Percentiles rank a stretch among this genome's conserved stretches.
Evolutionary conservation across 768 basidiomycete genomes (phyloP).

Genomic region (Collybiopsis confluens): DNA sequence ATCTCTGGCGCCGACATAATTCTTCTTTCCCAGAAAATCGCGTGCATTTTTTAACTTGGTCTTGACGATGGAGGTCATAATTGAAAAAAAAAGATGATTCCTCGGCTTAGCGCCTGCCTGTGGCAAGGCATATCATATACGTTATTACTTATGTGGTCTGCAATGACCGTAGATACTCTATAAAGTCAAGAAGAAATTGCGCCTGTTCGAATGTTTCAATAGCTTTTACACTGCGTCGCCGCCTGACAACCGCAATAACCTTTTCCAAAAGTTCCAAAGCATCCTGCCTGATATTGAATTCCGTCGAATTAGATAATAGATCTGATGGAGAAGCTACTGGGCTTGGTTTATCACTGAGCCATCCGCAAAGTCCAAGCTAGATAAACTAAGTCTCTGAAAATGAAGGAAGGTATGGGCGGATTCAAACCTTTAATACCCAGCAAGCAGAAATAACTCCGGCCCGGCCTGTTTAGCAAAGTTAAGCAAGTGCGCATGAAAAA

Average conservation of each 20-base stretch:
- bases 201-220: slow-evolving; percentile 96
- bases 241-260: slow-evolving; percentile 68
- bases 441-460: slow-evolving; percentile 90
- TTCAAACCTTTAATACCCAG: slow-evolving; percentile 58
- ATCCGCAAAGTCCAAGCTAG: slow-evolving; percentile 85
- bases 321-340: too few species aligned
- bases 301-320: too few species aligned
- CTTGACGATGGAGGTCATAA: slow-evolving; percentile 54
- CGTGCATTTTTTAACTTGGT: slow-evolving; percentile 75
- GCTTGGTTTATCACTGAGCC: slow-evolving; percentile 32
- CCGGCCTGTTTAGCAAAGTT: slow-evolving; percentile 34
- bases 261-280: slow-evolving; percentile 68
- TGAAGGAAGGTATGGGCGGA: not conserved
- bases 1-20: slow-evolving; percentile 63
- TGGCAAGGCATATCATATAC: not conserved
- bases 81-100: too few species aligned
- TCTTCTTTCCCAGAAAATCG: slow-evolving; percentile 71
- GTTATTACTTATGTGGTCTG: not conserved
- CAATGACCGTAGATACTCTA: slow-evolving; percentile 47
- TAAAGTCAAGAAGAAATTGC: slow-evolving; percentile 72
- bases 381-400: not conserved
- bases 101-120: too few species aligned
- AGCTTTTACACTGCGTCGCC: slow-evolving; percentile 81
- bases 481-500: not conserved
- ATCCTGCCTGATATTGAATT: slow-evolving; percentile 29